Evolutionary conservation across 768 basidiomycete genomes (phyloP).

Genomic region (Lanmaoa pseudosensibilis): DNA sequence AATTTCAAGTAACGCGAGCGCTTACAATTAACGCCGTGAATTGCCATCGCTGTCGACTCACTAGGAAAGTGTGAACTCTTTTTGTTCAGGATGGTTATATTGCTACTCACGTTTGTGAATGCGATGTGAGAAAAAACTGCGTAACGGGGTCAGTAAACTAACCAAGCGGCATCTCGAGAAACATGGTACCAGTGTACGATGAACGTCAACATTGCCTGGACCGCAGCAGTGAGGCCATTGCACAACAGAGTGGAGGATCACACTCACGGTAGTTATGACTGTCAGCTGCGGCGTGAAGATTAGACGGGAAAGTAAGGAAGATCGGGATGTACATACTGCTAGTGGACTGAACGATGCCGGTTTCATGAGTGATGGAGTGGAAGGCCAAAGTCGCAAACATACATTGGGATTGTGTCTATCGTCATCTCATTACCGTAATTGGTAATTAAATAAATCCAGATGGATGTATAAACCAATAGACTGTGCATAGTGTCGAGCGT

Average conservation of each 20-base stretch:
- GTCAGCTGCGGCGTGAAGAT: constrained; percentile 22
- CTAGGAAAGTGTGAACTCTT: constrained; percentile 8
- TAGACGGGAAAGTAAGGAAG: not conserved
- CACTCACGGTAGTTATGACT: constrained; percentile 33
- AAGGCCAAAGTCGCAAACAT: not conserved
- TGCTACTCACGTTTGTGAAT: constrained; percentile 14
- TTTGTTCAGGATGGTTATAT: not conserved
- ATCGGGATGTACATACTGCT: constrained; percentile 22
- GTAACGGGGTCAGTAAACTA: not conserved
- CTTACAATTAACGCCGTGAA: constrained; percentile 37
- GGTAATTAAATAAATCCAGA: constrained; percentile 46
- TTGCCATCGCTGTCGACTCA: constrained; percentile 30
- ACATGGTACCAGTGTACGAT: constrained; percentile 50
- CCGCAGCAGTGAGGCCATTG: constrained; percentile 11
- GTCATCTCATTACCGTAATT: constrained; percentile 40
- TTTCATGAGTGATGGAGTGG: not conserved
- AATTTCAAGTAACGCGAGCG: constrained; percentile 1
- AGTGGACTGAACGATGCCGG: constrained; percentile 16
- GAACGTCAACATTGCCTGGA: constrained; percentile 48
- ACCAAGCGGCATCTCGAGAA: not conserved
- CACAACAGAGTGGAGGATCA: not conserved
- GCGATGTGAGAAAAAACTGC: constrained; percentile 13
- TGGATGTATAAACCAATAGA: constrained; percentile 38
- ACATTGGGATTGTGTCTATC: constrained; percentile 50
- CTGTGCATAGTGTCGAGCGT: constrained; percentile 42